These are phyloP conservation scores for Ascocoryne sarcoides DNA, from an alignment of 2,329 filamentous ascomycete genomes.

Conservation along the genomic window DNA sequence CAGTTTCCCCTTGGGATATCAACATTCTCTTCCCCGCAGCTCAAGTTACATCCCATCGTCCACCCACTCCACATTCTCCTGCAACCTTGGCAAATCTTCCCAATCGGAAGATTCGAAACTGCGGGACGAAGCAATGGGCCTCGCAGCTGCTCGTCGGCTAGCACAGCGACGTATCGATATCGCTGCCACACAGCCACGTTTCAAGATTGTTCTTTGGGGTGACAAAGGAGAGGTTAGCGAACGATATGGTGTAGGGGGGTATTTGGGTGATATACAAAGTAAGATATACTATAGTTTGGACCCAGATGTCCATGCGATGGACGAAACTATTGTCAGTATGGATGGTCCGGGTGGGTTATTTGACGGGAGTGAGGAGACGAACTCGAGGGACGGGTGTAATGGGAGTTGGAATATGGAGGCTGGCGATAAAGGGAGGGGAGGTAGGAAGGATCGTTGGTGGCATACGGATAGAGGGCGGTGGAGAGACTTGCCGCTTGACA, in stretches of 20 bases:
- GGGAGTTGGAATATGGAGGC: slow-evolving; percentile 18
- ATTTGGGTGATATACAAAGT: slow-evolving; percentile 51
- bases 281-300: slow-evolving; percentile 51
- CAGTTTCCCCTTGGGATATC: slow-evolving; percentile 10
- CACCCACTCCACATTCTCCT: slow-evolving; percentile 15
- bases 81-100: slow-evolving; percentile 9
- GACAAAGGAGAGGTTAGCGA: slow-evolving; percentile 40
- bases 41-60: slow-evolving; percentile 13
- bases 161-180: slow-evolving; percentile 58
- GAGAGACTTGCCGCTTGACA: slow-evolving; percentile 19
- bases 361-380: slow-evolving; percentile 38
- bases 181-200: slow-evolving; percentile 44
- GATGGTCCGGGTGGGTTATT: slow-evolving; percentile 44
- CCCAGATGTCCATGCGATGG: slow-evolving; percentile 42
- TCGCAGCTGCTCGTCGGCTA: slow-evolving; percentile 45
- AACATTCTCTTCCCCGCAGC: slow-evolving; percentile 6
- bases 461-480: slow-evolving; percentile 25
- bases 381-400: slow-evolving; percentile 19
- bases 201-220: slow-evolving; percentile 47
- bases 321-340: slow-evolving; percentile 48
- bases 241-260: slow-evolving; percentile 48
- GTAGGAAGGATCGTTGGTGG: slow-evolving; percentile 24
- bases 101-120: slow-evolving; percentile 4
- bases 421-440: slow-evolving; percentile 15
- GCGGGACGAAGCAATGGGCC: slow-evolving; percentile 31